Conservation (phyloP, 176 grass and related monocot genomes). For the Juncus effusus region DNA sequence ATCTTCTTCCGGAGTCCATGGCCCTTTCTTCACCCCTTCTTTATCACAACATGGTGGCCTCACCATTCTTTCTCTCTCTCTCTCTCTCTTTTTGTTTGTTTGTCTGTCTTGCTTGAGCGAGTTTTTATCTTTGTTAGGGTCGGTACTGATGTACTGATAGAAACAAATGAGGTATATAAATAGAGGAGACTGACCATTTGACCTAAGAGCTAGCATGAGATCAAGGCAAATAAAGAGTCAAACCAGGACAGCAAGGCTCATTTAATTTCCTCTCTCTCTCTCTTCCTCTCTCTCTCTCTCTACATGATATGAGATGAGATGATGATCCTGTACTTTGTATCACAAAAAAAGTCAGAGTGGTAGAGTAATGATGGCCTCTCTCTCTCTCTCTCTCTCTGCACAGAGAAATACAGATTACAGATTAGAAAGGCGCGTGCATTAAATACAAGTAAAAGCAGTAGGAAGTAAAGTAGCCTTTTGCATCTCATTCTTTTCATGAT, state of each 20-base stretch:
- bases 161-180: constrained; percentile 32
- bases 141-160: background rate
- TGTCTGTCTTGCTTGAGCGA: background rate
- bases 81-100: background rate
- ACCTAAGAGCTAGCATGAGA: constrained; percentile 13
- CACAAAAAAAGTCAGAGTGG: constrained; percentile 32
- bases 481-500: constrained; percentile 5
- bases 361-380: background rate
- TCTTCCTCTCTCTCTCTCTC: constrained; percentile 11
- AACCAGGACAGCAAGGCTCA: constrained; percentile 28
- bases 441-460: constrained; percentile 31
- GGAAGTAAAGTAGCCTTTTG: constrained; percentile 4
- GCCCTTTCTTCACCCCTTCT: constrained; percentile 75
- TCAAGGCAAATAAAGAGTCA: constrained; percentile 29
- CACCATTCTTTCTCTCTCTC: constrained; percentile 34
- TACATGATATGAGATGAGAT: too few species aligned
- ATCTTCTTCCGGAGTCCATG: constrained; percentile 87
- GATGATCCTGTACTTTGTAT: too few species aligned
- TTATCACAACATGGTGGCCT: constrained; percentile 58
- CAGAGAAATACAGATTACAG: background rate
- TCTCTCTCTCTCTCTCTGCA: constrained; percentile 18
- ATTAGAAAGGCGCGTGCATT: constrained; percentile 32
- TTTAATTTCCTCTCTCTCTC: constrained; percentile 22
- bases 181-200: constrained; percentile 25
- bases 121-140: background rate